Evolutionary conservation across 495 filamentous ascomycete genomes (phyloP).

Genomic region (Penicillium crystallinum): DNA sequence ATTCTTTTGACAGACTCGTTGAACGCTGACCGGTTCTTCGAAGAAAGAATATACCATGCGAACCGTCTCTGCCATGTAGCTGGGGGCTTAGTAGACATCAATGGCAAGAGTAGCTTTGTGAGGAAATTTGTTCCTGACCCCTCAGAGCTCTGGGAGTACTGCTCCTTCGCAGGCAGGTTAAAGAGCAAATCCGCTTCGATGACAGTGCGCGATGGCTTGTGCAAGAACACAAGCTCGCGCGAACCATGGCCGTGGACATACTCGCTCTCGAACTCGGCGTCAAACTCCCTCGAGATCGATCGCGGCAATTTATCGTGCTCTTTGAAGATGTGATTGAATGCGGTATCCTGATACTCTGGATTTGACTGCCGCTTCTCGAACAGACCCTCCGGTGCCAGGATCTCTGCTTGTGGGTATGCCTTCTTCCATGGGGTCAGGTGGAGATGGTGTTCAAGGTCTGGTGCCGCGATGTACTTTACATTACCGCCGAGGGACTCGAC

Average conservation of each 20-base stretch:
- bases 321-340: conserved; percentile 65
- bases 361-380: conserved; percentile 73
- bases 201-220: conserved; percentile 75
- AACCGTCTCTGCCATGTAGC: conserved; percentile 75
- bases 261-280: conserved; percentile 79
- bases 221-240: conserved; percentile 80
- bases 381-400: conserved; percentile 82
- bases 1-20: conserved; percentile 64
- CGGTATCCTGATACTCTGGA: conserved; percentile 59
- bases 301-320: conserved; percentile 46
- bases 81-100: conserved; percentile 53
- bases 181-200: conserved; percentile 91
- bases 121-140: conserved; percentile 50
- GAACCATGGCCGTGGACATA: conserved; percentile 76
- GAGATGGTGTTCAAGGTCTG: conserved; percentile 91
- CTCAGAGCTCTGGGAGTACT: conserved; percentile 64
- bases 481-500: conserved; percentile 61
- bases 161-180: conserved; percentile 83
- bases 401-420: conserved; percentile 68
- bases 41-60: conserved; percentile 70
- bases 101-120: conserved; percentile 54
- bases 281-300: conserved; percentile 70
- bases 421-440: conserved; percentile 77
- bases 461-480: conserved; percentile 78
- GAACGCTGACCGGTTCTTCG: conserved; percentile 60